phyloP scores from a whole-genome alignment of 352 stramenopile species.

The Vaucheria bursata region DNA sequence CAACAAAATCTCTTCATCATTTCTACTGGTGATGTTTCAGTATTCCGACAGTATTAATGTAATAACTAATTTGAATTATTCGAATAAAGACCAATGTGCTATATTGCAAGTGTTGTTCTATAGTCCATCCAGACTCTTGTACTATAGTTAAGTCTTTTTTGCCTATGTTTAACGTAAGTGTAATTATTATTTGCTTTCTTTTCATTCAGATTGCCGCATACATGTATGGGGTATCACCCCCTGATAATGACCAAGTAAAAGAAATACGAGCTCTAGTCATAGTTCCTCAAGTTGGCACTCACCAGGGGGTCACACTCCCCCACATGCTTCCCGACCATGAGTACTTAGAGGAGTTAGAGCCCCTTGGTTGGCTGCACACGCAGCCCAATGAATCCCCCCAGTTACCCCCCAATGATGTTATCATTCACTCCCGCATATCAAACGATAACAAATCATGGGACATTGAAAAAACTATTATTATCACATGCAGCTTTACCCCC shows the following conservation, averaged over 20 bases:
- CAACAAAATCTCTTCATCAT: no score
- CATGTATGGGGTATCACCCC: conserved; percentile 95
- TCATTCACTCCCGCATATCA: conserved; percentile 70
- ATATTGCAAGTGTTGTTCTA: no score
- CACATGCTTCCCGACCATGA: conserved; percentile 89
- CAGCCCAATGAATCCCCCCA: conserved; percentile 95
- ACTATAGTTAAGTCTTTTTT: no score
- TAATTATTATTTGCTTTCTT: no score
- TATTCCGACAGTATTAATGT: no score
- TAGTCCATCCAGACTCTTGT: no score
- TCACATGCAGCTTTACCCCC: conserved; percentile 97
- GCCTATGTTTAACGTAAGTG: conserved; percentile 91
- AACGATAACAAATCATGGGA: conserved; percentile 91
- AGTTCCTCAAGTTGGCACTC: conserved; percentile 95
- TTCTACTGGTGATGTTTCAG: no score
- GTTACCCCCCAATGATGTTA: conserved; percentile 65
- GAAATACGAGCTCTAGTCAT: conserved; percentile 98
- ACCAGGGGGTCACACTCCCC: conserved; percentile 93
- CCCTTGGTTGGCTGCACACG: conserved; percentile 98
- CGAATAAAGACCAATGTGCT: no score
- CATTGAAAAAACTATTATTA: conserved; percentile 92
- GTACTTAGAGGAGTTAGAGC: conserved; percentile 92
- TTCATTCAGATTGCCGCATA: conserved; percentile 95
- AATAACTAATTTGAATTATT: no score
- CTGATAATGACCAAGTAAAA: conserved; percentile 95